phyloP scores from a whole-genome alignment of 768 basidiomycete genomes.

The Chalciporus sphaerocephalus region DNA sequence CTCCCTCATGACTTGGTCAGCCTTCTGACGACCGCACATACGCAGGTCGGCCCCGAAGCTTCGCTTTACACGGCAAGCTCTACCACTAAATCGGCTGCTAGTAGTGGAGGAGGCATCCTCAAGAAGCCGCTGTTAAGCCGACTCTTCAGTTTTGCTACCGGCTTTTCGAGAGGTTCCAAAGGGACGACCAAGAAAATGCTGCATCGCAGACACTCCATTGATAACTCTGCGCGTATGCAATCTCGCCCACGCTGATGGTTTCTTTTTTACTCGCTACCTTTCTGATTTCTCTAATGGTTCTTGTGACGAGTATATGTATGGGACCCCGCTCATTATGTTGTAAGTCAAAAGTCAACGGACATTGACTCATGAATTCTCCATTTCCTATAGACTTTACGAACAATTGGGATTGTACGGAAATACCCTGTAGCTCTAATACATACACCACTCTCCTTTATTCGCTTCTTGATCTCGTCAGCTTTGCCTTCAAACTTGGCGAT shows the following conservation, averaged over 20 bases:
- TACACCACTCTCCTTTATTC: constrained; percentile 21
- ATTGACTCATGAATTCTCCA: constrained; percentile 8
- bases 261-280: background rate
- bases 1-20: constrained; percentile 16
- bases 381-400: constrained; percentile 22
- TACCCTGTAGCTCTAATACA: constrained; percentile 29
- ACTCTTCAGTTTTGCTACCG: constrained; percentile 49
- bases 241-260: constrained; percentile 21
- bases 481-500: background rate
- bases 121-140: constrained; percentile 63
- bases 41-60: constrained; percentile 41
- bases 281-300: constrained; percentile 4
- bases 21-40: constrained; percentile 27
- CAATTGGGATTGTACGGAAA: constrained; percentile 16
- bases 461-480: background rate
- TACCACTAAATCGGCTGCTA: constrained; percentile 41
- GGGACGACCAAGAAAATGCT: constrained; percentile 37
- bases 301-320: background rate
- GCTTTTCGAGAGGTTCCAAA: constrained; percentile 30
- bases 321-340: constrained; percentile 6
- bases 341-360: constrained; percentile 4
- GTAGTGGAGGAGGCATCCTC: constrained; percentile 24
- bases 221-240: constrained; percentile 18
- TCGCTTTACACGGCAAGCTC: constrained; percentile 59
- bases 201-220: constrained; percentile 51